Base-by-base conservation (phyloP, 169 alveolate genomes). In the Cryptosporidium canis region DNA sequence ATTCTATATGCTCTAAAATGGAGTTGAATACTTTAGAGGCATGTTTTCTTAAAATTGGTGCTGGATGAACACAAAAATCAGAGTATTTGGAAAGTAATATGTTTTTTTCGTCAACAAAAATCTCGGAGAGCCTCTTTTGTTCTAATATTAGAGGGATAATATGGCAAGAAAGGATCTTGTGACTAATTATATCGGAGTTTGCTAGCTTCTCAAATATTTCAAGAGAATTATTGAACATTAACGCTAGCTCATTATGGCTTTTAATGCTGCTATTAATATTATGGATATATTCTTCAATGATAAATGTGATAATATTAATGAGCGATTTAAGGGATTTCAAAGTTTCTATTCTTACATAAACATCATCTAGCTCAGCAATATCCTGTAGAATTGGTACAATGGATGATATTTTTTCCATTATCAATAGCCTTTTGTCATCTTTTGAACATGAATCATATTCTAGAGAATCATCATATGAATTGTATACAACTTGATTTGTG, bases 291-390 rank as follows among this genome's bases (percentile, higher is more conserved):
- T 55, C 72, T n/a, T 61, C 87, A 56, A 77, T 55, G 24, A 77
- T 37, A 41, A 77, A 58, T 37, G 71, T 77, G 1, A 58, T 77
- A n/a, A 55, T 37, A 33, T 77, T 61, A 37, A 77, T 35, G n/a
- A 77, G 71, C 2, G 55, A 58, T 58, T 55, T 77, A 18, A 77
- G 58, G 24, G 87, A 77, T 14, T 77, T 77, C 39, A 77, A 8
- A 8, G 87, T 61, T 77, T 77, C 87, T n/a, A 53, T 24, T 58
- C 87, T 77, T 58, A 77, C 72, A 44, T 43, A 45, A 12, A 77
- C 47, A 16, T 77, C 87, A 58, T 77, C 87, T n/a, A 55, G 63
- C 43, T 77, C 87, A 27, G 72, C 87, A 44, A 77, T 77, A 39
- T 77, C 87, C 61, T 77, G 87, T 58, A 77, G n/a, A 35, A 77